These are phyloP conservation scores for Elsinoe necatrix DNA, from an alignment of 2,329 filamentous ascomycete species.

Conservation along the genomic window DNA sequence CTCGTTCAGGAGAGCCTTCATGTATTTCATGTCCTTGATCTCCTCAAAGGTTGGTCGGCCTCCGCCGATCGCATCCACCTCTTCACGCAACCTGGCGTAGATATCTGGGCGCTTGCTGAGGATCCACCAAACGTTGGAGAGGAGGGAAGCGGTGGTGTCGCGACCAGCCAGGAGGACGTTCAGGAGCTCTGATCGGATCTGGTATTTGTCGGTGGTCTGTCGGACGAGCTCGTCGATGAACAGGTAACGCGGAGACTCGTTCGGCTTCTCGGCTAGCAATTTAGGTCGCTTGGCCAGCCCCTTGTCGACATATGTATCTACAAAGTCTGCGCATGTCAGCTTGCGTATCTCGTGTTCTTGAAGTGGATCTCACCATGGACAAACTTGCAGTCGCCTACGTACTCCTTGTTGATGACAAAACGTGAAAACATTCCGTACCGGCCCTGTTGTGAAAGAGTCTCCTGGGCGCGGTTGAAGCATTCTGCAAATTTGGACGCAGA, in stretches of 20 bases:
- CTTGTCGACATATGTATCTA: constrained; percentile 42
- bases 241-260: constrained; percentile 34
- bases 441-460: constrained; percentile 21
- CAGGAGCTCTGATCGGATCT: constrained; percentile 42
- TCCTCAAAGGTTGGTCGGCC: constrained; percentile 38
- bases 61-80: constrained; percentile 24
- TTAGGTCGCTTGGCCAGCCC: constrained; percentile 31
- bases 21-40: constrained; percentile 31
- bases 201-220: constrained; percentile 40
- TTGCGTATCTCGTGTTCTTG: background rate
- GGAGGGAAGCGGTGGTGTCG: constrained; percentile 46
- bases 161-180: constrained; percentile 46
- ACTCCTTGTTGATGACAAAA: constrained; percentile 29
- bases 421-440: constrained; percentile 17
- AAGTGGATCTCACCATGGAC: constrained; percentile 24
- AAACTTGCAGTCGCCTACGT: constrained; percentile 33
- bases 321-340: constrained; percentile 32
- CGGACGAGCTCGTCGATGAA: constrained; percentile 43
- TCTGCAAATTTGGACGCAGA: constrained; percentile 24
- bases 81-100: constrained; percentile 25
- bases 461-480: constrained; percentile 28
- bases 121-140: constrained; percentile 39
- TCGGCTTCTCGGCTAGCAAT: constrained; percentile 27
- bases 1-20: constrained; percentile 62
- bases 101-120: constrained; percentile 27